Evolutionary conservation across 345 rosid genomes (phyloP), one percentile per base, ranked within the genome.

Genomic region (Hypericum perforatum): DNA sequence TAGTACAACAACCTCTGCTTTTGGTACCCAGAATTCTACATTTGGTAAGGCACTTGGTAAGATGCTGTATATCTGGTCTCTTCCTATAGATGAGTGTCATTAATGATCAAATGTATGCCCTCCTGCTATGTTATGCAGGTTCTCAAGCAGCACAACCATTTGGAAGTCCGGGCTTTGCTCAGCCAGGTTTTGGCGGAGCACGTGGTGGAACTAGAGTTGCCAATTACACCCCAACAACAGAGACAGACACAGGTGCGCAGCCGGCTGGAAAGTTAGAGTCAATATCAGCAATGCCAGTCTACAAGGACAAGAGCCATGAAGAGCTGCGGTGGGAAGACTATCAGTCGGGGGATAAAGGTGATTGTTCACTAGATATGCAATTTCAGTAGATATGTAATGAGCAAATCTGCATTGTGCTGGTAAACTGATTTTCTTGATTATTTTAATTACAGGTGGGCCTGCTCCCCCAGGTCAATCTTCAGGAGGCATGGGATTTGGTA

Each of bases 321-420:
- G 99, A 89, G 77, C 79, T 94, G 53, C 73, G 94, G 61, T 84
- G 95, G 97, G 99, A 82, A 68, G 99, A 94, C 62, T 86, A 84
- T 63, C 99, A 94, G 62, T 68, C 57, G 56, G 99, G 99, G 74
- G 99, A 94, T 70, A 89, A 89, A 86, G 97, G 98, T 88, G 66
- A 46, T 49, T 43, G 54, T 52, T 2, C 8, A 11, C 12, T 3
- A 36, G 11, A 3, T 41, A 52, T 36, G n/a, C n/a, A 7, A 36
- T 6, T 36, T 52, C 10, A 13, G 52, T 14, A 16, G 6, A 37
- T 52, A 36, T 37, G 3, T 5, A 7, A 10, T 11, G 7, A 5
- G 10, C 14, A 52, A 11, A n/a, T 52, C 2, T 36, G 14, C 15
- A 11, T 5, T 36, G 6, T 36, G 9, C 13, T 52, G 11, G 14